Evolutionary conservation across 2,329 filamentous ascomycete species (phyloP), one percentile per base, ranked within the genome.

Genomic region (Cercospora sojina): DNA sequence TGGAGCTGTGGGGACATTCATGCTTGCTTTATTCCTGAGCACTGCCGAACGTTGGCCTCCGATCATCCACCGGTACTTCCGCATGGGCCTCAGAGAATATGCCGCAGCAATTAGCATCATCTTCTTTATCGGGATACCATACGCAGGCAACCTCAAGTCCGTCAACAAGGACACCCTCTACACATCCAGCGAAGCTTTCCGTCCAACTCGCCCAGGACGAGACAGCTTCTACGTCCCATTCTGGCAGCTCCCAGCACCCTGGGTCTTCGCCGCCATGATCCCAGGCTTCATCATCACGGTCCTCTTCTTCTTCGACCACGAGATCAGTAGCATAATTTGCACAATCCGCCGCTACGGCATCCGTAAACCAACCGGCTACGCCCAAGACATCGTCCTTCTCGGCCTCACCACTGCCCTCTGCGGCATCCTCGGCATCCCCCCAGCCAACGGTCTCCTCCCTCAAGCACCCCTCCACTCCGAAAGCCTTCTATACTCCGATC

Each of bases 271-370:
- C 4, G 85, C 88, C 31, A 83, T 89, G 49, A 82, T 90, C 2
- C 87, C 87, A 0, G 88, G 86, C 0, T 77, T 84, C 38, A 89
- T 90, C 69, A 87, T 90, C 65, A 89, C 87, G 0, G 81, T 87
- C 0, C 82, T 90, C n/a, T 90, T 90, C 79, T 90, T 87, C 78
- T 90, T 90, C 74, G 88, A 90, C 67, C 88, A 90, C 71, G 88
- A 90, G 74, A 88, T 90, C 62, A 89, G 86, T 74, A 88, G 85
- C 61, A 90, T 90, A 64, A 90, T 89, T 68, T 89, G 87, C 72
- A 90, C 87, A 0, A 83, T 86, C 51, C 80, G 85, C 47, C 81
- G 86, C 3, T 90, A 89, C 73, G 86, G 86, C 7, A 85, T 83
- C 2, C 80, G 80, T 64, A 89, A 89, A 70, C 86, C 86, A 0